These are phyloP conservation scores for Penicillium soppii DNA, from an alignment of 495 filamentous ascomycete genomes.

Conservation along the genomic window DNA sequence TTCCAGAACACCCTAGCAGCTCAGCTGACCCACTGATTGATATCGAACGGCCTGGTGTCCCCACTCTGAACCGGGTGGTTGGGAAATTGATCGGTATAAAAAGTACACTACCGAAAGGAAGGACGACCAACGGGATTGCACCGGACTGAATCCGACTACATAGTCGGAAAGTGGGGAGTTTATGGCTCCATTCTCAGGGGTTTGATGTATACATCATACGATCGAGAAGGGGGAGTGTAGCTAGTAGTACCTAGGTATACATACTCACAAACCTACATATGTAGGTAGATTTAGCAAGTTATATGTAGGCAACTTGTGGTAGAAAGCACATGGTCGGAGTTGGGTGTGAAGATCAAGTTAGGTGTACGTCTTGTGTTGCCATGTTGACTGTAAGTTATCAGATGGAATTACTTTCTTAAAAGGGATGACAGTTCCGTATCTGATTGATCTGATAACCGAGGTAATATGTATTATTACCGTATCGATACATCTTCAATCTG, in stretches of 20 bases:
- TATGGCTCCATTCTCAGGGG: no score
- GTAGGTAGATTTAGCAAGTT: no score
- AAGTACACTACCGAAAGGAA: no score
- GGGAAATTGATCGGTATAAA: constrained; percentile 10
- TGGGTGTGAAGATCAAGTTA: no score
- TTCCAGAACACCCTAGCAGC: constrained; percentile 6
- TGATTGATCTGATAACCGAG: constrained; percentile 25
- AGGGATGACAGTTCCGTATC: constrained; percentile 1
- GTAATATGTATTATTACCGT: background rate
- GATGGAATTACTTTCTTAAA: constrained; percentile 1
- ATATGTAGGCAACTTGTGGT: no score
- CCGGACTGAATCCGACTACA: background rate
- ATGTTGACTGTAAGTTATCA: no score
- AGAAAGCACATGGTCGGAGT: no score
- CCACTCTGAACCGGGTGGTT: constrained; percentile 1
- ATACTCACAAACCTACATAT: no score
- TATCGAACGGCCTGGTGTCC: constrained; percentile 2
- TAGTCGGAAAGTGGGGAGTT: constrained; percentile 17
- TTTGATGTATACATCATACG: no score
- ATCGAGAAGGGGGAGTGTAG: no score
- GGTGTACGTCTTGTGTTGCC: no score
- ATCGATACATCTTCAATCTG: background rate
- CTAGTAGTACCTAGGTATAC: no score
- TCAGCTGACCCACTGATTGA: constrained; percentile 8
- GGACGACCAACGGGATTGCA: background rate